Evolutionary conservation across 345 rosid species (phyloP).

Genomic region (Gossypium longicalyx): DNA sequence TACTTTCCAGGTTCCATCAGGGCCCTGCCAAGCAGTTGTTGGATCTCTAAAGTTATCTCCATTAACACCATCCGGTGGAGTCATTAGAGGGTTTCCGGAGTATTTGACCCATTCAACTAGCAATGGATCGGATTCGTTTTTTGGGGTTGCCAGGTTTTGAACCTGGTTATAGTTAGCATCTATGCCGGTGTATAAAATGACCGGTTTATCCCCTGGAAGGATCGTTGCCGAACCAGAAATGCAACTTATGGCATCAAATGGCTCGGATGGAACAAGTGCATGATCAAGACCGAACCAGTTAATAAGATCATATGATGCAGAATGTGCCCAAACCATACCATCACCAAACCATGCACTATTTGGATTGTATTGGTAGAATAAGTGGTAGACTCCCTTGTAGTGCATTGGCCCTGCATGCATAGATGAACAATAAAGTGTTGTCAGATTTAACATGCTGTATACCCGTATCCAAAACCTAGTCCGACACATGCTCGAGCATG

Average conservation of each 20-base stretch:
- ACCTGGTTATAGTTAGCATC: conserved; percentile 37
- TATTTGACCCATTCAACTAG: conserved; percentile 60
- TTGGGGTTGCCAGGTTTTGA: conserved; percentile 56
- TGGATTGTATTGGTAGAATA: conserved; percentile 65
- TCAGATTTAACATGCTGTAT: neutral
- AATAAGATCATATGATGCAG: conserved; percentile 32
- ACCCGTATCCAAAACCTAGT: no score
- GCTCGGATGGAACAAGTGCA: conserved; percentile 50
- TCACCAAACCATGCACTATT: conserved; percentile 38
- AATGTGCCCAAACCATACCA: conserved; percentile 33
- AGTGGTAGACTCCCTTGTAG: conserved; percentile 50
- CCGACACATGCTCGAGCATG: no score
- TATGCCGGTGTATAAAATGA: conserved; percentile 57
- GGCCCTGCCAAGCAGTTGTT: neutral
- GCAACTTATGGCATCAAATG: conserved; percentile 52
- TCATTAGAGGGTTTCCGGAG: conserved; percentile 46
- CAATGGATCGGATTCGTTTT: conserved; percentile 53
- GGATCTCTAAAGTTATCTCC: conserved; percentile 43
- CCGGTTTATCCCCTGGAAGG: conserved; percentile 48
- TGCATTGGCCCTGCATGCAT: conserved; percentile 59
- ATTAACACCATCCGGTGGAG: conserved; percentile 35
- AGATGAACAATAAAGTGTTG: conserved; percentile 3
- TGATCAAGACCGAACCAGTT: conserved; percentile 55
- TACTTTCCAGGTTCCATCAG: neutral
- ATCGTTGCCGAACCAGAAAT: conserved; percentile 37